These are phyloP conservation scores for Orbilia ellipsospora DNA, from an alignment of 2,329 filamentous ascomycete species.

Conservation along the genomic window DNA sequence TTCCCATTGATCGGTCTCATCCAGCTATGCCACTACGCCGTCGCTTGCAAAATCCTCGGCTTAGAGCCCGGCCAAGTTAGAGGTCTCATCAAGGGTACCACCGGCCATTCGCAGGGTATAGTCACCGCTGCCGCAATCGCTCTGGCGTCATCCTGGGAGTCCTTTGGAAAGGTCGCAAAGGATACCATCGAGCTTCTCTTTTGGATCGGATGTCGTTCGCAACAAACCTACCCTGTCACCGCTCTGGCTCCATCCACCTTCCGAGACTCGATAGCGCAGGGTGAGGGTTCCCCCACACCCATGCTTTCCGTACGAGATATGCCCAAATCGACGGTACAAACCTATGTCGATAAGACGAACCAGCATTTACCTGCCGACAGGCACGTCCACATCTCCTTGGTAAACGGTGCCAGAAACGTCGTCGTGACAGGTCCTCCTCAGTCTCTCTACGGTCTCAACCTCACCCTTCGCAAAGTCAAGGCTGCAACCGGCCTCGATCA, in stretches of 20 bases:
- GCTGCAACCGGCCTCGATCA: conserved; percentile 97
- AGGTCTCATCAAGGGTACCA: conserved; percentile 85
- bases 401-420: conserved; percentile 97
- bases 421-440: conserved; percentile 96
- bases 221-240: conserved; percentile 95
- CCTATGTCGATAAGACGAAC: conserved; percentile 96
- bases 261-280: conserved; percentile 91
- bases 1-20: conserved; percentile 95
- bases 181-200: conserved; percentile 92
- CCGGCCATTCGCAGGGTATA: conserved; percentile 95
- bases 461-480: conserved; percentile 95
- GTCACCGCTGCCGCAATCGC: conserved; percentile 93
- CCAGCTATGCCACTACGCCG: conserved; percentile 93
- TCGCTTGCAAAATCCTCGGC: conserved; percentile 91
- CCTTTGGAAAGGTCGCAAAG: conserved; percentile 81
- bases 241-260: conserved; percentile 90
- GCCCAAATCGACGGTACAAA: conserved; percentile 86
- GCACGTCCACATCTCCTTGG: conserved; percentile 92
- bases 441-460: conserved; percentile 93
- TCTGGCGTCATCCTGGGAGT: conserved; percentile 91
- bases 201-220: conserved; percentile 97
- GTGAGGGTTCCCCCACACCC: conserved; percentile 93
- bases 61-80: conserved; percentile 88
- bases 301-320: conserved; percentile 98
- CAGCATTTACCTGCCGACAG: conserved; percentile 91